Base-by-base conservation (phyloP, 495 filamentous ascomycete genomes). In the Parathielavia hyrcaniae region DNA sequence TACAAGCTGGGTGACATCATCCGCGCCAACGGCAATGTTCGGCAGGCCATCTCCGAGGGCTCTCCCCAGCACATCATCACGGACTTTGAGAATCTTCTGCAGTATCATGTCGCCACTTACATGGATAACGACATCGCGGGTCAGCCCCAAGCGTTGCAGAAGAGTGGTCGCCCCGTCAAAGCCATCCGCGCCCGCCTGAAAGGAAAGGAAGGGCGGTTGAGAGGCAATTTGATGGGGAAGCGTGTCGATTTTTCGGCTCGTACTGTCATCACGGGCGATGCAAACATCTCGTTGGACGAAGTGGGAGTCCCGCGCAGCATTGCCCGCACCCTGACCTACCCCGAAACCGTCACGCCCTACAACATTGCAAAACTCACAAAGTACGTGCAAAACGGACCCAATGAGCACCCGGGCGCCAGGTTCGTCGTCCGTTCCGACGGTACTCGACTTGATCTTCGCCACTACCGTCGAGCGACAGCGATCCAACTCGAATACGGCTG, bases 101-200 rank as follows among this genome's bases (percentile, higher is more conserved):
- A 99, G 64, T 99, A 93, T 69, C 93, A 99, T 66, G 91, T 97
- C 45, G 93, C 93, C 10, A 99, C 93, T 8, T 92, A 96, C 73
- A 99, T 99, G 93, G 93, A 97, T 67, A 99, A 99, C 65, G 91
- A 97, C 67, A 96, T 96, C 70, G 93, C 95, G 55, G 92, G 92
- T 47, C 88, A 93, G 60, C 93, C 93, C 0, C 92, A 95, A 69
- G 95, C 93, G 5, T 76, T 97, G 69, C 95, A 97, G 67, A 99
- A 99, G 73, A 92, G 89, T 40, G 95, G 95, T 40, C 81, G 93
- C 61, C 91, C 93, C 0, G 88, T 99, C 59, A 99, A 99, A 76
- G 87, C 91, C 23, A 91, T 99, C 63, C 89, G 93, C 51, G 91
- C 89, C 59, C 90, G 93, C 75, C 74, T 99, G 63, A 99, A 99